phyloP scores from a whole-genome alignment of 768 basidiomycete species.

The Polyporus arcularius region DNA sequence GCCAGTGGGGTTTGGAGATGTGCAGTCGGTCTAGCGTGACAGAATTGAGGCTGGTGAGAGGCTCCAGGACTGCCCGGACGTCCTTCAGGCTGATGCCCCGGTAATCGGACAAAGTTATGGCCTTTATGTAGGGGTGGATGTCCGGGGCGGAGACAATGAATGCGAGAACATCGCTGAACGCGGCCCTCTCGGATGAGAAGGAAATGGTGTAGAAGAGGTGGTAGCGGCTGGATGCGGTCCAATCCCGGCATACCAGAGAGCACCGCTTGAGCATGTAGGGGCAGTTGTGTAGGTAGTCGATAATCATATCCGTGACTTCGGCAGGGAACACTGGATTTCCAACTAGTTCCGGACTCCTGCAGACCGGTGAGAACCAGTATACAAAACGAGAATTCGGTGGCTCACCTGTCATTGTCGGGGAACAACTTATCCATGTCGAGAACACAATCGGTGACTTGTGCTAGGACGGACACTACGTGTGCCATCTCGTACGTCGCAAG shows the following conservation, averaged over 20 bases:
- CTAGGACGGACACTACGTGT: too few species aligned
- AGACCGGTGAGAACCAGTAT: too few species aligned
- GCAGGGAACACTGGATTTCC: background rate
- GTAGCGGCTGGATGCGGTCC: constrained; percentile 28
- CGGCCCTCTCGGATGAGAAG: background rate
- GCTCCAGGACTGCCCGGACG: background rate
- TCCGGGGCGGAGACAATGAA: background rate
- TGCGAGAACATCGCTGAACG: background rate
- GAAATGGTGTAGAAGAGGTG: constrained; percentile 20
- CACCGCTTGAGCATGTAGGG: constrained; percentile 30
- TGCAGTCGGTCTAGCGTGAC: background rate
- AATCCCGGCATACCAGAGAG: constrained; percentile 31
- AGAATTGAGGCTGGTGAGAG: background rate
- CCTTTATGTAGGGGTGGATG: background rate
- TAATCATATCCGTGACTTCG: constrained; percentile 29
- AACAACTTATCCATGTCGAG: too few species aligned
- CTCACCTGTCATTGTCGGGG: too few species aligned
- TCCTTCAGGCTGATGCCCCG: background rate
- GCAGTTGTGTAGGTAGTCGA: constrained; percentile 34
- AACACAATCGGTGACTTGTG: too few species aligned
- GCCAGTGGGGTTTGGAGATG: background rate
- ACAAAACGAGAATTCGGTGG: too few species aligned
- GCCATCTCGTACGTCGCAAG: too few species aligned
- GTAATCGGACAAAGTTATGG: background rate
- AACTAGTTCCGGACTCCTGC: too few species aligned